Evolutionary conservation across 768 basidiomycete species (phyloP), one percentile per base, ranked within the genome.

Genomic region (Postia placenta): DNA sequence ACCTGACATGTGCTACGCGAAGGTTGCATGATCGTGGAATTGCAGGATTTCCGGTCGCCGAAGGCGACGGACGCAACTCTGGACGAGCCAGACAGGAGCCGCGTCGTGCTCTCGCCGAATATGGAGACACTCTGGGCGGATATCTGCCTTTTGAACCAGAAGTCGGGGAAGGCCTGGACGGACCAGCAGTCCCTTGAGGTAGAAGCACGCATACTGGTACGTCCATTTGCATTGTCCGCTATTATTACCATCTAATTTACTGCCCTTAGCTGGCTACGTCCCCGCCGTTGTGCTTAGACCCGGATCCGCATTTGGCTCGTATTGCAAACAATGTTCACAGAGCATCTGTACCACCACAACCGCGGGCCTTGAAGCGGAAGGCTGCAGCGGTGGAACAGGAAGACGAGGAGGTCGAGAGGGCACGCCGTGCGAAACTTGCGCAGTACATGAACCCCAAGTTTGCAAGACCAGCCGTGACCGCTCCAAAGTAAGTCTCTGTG

Each of bases 11-110:
- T 38, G 45, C 15, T 47, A 22, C 25, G 45, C 24, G 4, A 45
- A 92, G 90, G 90, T 30, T 89, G 87, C 58, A 81, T 92, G 77
- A 75, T 92, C 50, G 90, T 91, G 1, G 89, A 92, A 61, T 74
- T 92, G 22, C 70, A 85, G 28, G 88, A 92, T 60, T 86, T 87
- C 59, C 75, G 87, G 9, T 79, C 81, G 5, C 73, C 76, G 47
- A 74, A 69, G 60, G 64, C 61, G 47, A 81, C 76, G 49, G 83
- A 87, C 27, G 70, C 76, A n/a, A 60, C 71, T 0, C 73, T 76
- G 12, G 80, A 77, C 57, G 76, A 73, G 53, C 80, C 83, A 1
- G 77, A 81, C 53, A 70, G 66, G 53, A 83, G 83, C 43, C 83
- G 85, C 43, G 82, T 86, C 11, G 81, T 90, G 11, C 76, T 92